These are phyloP conservation scores for Tympanopsis confertula DNA, from an alignment of 2,329 filamentous ascomycete genomes.

Conservation along the genomic window DNA sequence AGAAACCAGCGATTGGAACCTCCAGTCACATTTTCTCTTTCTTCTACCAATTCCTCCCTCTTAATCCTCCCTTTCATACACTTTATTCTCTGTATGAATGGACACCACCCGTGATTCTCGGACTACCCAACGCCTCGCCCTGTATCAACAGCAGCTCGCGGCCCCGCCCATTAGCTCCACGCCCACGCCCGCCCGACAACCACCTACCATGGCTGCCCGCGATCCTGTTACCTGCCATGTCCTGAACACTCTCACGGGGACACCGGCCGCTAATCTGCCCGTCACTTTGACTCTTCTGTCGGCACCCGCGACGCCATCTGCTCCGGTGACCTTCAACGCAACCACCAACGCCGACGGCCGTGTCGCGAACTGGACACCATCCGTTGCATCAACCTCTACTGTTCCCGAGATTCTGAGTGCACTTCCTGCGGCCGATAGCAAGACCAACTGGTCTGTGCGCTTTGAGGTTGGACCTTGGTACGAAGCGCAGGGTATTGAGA, in stretches of 20 bases:
- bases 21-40: background rate
- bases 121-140: background rate
- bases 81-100: too few relatives aligned
- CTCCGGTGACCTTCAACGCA: slow-evolving; percentile 18
- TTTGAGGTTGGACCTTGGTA: slow-evolving; percentile 32
- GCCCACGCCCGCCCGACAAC: background rate
- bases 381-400: slow-evolving; percentile 5
- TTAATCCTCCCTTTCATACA: background rate
- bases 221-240: slow-evolving; percentile 1
- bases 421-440: slow-evolving; percentile 20
- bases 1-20: too few relatives aligned
- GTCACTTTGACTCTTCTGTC: background rate
- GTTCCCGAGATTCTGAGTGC: slow-evolving; percentile 15
- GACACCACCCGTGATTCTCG: background rate
- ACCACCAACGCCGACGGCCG: slow-evolving; percentile 31
- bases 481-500: slow-evolving; percentile 28
- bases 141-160: background rate
- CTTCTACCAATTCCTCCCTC: background rate
- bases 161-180: background rate
- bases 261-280: background rate
- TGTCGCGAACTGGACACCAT: slow-evolving; percentile 25
- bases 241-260: slow-evolving; percentile 1
- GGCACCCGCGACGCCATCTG: background rate
- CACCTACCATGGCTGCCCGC: background rate
- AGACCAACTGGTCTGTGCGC: slow-evolving; percentile 29